Evolutionary conservation across 129 eudicot genomes (phyloP).

Genomic region (Lactuca saligna): DNA sequence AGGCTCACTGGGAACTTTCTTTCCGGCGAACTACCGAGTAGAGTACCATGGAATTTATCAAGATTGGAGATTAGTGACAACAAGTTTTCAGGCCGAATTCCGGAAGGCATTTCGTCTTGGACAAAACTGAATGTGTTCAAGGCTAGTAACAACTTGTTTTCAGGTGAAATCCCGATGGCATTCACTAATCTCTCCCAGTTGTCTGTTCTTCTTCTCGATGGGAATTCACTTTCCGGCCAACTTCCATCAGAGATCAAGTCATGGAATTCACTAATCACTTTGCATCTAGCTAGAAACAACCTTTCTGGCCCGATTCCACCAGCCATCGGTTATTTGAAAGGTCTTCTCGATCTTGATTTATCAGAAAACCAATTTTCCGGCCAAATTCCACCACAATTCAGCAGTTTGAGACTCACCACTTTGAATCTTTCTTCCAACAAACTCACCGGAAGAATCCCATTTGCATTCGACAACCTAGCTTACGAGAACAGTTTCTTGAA

Average conservation of each 20-base stretch:
- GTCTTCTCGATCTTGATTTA: conserved; percentile 71
- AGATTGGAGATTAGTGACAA: conserved; percentile 75
- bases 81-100: conserved; percentile 71
- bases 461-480: conserved; percentile 59
- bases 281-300: conserved; percentile 65
- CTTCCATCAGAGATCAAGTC: conserved; percentile 59
- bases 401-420: conserved; percentile 48
- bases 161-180: conserved; percentile 67
- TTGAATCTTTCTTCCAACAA: conserved; percentile 76
- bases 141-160: conserved; percentile 71
- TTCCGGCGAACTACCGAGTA: conserved; percentile 63
- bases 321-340: conserved; percentile 50
- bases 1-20: conserved; percentile 52
- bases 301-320: conserved; percentile 77
- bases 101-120: conserved; percentile 56
- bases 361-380: conserved; percentile 75
- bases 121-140: conserved; percentile 51
- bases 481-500: conserved; percentile 73
- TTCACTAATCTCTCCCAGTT: conserved; percentile 61
- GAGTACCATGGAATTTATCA: conserved; percentile 58
- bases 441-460: conserved; percentile 67
- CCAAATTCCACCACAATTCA: conserved; percentile 63
- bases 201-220: conserved; percentile 58
- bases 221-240: conserved; percentile 73
- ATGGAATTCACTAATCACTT: conserved; percentile 59